A percentile compares a stretch with the other conserved stretches of the same genome.
These are phyloP conservation scores for Protomyces gravidus DNA, from an alignment of 1,139 yeast species.

Conservation along the genomic window DNA sequence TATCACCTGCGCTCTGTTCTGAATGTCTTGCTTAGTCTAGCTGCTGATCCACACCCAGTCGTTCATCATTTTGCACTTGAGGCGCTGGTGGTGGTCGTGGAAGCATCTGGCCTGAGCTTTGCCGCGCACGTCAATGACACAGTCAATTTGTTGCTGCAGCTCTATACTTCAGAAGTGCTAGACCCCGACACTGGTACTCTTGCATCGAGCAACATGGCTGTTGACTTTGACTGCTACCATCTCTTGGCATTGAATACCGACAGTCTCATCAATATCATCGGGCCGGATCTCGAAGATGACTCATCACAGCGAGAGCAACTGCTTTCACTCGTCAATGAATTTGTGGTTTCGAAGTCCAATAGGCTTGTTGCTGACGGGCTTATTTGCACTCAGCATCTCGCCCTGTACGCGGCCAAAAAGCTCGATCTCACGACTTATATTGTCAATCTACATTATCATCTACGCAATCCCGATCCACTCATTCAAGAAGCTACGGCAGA, in stretches of 20 bases:
- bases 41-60: conserved; percentile 77
- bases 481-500: conserved; percentile 41
- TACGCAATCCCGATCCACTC: conserved; percentile 39
- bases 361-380: conserved; percentile 41
- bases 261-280: conserved; percentile 48
- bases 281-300: conserved; percentile 48
- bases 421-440: conserved; percentile 38
- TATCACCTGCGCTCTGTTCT: conserved; percentile 47
- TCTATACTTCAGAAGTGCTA: conserved; percentile 54
- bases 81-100: conserved; percentile 55
- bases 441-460: conserved; percentile 36
- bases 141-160: conserved; percentile 47
- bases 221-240: conserved; percentile 44
- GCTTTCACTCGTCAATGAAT: conserved; percentile 35
- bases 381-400: conserved; percentile 38
- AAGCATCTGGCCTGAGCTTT: conserved; percentile 53
- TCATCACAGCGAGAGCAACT: conserved; percentile 38
- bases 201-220: conserved; percentile 49
- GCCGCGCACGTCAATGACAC: conserved; percentile 46
- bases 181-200: conserved; percentile 49
- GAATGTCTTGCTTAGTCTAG: conserved; percentile 57
- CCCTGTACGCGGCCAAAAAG: conserved; percentile 39
- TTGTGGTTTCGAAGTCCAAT: conserved; percentile 35
- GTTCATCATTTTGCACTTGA: conserved; percentile 70
- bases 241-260: conserved; percentile 46